These are phyloP conservation scores for Trichophyton equinum DNA, from an alignment of 2,329 filamentous ascomycete genomes.

Conservation along the genomic window DNA sequence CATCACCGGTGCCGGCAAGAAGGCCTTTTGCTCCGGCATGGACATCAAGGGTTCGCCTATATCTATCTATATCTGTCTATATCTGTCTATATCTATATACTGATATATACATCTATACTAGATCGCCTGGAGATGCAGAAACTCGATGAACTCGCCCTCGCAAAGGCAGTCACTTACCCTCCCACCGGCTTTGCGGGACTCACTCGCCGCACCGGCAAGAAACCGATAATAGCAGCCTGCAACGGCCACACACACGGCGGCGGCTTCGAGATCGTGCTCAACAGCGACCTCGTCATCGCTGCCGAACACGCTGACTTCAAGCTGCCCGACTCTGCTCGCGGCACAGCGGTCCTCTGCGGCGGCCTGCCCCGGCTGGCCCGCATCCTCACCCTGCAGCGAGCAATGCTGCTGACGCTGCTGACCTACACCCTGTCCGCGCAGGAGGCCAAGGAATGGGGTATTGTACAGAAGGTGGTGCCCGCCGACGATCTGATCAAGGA, in stretches of 20 bases:
- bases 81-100: too few relatives aligned
- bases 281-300: slow-evolving; percentile 61
- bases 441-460: slow-evolving; percentile 50
- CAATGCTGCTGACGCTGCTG: slow-evolving; percentile 57
- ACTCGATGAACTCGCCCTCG: slow-evolving; percentile 15
- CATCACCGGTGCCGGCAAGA: slow-evolving; percentile 32
- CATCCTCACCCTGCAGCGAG: slow-evolving; percentile 53
- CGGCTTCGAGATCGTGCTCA: slow-evolving; percentile 78
- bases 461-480: slow-evolving; percentile 52
- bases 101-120: background rate
- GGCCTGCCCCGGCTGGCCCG: slow-evolving; percentile 55
- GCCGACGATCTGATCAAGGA: slow-evolving; percentile 60
- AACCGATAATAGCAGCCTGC: slow-evolving; percentile 63
- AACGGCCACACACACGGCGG: slow-evolving; percentile 66
- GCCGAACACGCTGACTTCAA: slow-evolving; percentile 46
- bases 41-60: slow-evolving; percentile 30
- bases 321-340: slow-evolving; percentile 57
- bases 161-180: slow-evolving; percentile 27
- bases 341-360: slow-evolving; percentile 60
- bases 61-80: background rate
- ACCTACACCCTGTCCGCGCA: slow-evolving; percentile 47
- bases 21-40: slow-evolving; percentile 34
- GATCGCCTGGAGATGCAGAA: slow-evolving; percentile 22
- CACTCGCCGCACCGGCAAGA: slow-evolving; percentile 47
- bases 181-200: slow-evolving; percentile 43